Evolutionary conservation across 106 monocot genomes (phyloP).

Genomic region (Allium fistulosum): DNA sequence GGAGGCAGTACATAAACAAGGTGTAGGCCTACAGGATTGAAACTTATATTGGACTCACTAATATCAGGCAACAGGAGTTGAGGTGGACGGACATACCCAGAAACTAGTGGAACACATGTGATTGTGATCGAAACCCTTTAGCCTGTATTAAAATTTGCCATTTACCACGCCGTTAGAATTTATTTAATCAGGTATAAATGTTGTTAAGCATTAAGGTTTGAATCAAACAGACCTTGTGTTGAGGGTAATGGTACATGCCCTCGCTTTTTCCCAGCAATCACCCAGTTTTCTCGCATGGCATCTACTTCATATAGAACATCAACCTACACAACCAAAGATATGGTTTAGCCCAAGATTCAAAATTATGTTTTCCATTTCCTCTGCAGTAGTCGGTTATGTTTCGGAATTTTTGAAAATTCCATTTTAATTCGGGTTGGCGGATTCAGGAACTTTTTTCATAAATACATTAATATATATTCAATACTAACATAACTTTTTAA

Average conservation of each 20-base stretch:
- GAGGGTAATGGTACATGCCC: conserved; percentile 62
- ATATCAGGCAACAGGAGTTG: conserved; percentile 67
- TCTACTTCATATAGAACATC: conserved; percentile 87
- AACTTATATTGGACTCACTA: conserved; percentile 56
- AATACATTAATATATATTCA: too few species aligned
- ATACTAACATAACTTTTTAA: too few species aligned
- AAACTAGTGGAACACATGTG: conserved; percentile 73
- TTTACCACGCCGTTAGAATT: not conserved
- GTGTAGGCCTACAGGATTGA: conserved; percentile 85
- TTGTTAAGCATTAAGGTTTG: not conserved
- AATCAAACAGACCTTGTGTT: conserved; percentile 34
- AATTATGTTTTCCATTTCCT: too few species aligned
- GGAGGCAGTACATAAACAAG: conserved; percentile 86
- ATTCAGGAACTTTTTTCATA: too few species aligned
- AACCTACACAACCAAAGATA: conserved; percentile 30
- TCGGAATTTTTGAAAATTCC: too few species aligned
- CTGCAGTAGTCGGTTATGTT: not conserved
- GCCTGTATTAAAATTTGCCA: conserved; percentile 33
- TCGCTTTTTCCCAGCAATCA: conserved; percentile 94
- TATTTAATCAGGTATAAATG: not conserved
- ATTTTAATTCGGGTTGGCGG: too few species aligned
- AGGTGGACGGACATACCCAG: conserved; percentile 85
- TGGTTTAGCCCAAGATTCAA: not conserved
- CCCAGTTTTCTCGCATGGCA: conserved; percentile 89
- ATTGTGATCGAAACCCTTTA: conserved; percentile 65